Evolutionary conservation across 768 basidiomycete species (phyloP), one percentile per base, ranked within the genome.

Genomic region (Tylopilus plumbeoviolaceoides): DNA sequence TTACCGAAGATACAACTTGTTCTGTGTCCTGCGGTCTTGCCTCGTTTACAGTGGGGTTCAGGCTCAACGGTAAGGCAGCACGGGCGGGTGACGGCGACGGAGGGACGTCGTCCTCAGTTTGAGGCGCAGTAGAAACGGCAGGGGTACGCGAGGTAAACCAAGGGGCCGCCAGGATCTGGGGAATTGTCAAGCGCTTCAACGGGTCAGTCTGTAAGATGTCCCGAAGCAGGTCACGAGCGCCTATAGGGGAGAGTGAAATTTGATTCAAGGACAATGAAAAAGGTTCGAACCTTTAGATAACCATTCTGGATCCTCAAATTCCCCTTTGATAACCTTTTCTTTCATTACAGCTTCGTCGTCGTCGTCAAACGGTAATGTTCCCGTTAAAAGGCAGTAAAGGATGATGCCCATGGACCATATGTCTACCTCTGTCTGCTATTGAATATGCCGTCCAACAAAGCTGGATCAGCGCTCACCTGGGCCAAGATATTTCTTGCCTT

Each of bases 391-490:
- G 47, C 85, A 87, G 65, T 94, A 95, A 12, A 98, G 75, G 48
- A 98, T 97, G 56, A 97, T 80, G 0, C 94, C 94, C 46, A 95
- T 76, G 5, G 94, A 98, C 94, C 94, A 98, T 31, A 95, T 77
- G 64, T 98, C 94, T 44, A 95, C 93, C 80, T 98, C 94, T 89
- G 71, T 11, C 35, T 39, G 33, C 12, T 48, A n/a, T 38, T 69
- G 50, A 64, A 46, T 33, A 12, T 30, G 28, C 38, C 31, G 44
- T 12, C 40, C 39, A 50, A 36, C 27, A 43, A 15, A 44, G 21
- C 21, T 30, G n/a, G 23, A 38, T 1, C 42, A 42, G 7, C 23
- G 72, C 84, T 54, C 47, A 86, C 92, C 91, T 66, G 88, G 89
- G 4, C 97, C 97, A 44, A 87, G 80, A 63, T 99, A 99, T 70